Evolutionary conservation across 306 rosid species (phyloP).

Genomic region (Cucurbita moschata): DNA sequence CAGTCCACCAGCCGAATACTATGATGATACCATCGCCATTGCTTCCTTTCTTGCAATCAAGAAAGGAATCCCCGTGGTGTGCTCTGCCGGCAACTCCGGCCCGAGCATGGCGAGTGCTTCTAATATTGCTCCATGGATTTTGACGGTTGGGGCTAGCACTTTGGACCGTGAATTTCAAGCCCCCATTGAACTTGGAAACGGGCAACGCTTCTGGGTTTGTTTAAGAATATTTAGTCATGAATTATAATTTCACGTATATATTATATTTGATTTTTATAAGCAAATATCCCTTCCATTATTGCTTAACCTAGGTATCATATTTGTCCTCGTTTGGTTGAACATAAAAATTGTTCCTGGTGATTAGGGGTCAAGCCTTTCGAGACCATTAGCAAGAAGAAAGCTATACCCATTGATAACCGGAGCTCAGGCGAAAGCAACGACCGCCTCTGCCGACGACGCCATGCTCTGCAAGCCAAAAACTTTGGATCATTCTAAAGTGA

Average conservation of each 20-base stretch:
- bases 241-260: no score
- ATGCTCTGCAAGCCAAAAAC: slow-evolving; percentile 22
- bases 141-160: slow-evolving; percentile 67
- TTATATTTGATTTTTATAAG: no score
- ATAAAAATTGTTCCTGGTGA: no score
- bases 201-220: slow-evolving; percentile 28
- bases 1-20: background rate
- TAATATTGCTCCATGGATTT: slow-evolving; percentile 57
- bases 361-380: slow-evolving; percentile 46
- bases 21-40: slow-evolving; percentile 24
- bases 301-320: no score
- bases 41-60: slow-evolving; percentile 52
- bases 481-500: slow-evolving; percentile 37
- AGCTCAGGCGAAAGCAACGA: slow-evolving; percentile 19
- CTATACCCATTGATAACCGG: slow-evolving; percentile 41
- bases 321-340: no score
- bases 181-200: slow-evolving; percentile 33
- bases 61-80: slow-evolving; percentile 29
- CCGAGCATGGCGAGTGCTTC: slow-evolving; percentile 22
- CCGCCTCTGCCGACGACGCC: slow-evolving; percentile 17
- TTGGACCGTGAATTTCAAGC: slow-evolving; percentile 38
- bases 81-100: slow-evolving; percentile 63
- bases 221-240: no score
- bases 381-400: slow-evolving; percentile 18
- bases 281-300: no score